A percentile compares a stretch with the other conserved stretches of the same genome.
phyloP scores from a whole-genome alignment of 768 basidiomycete genomes.

The Chalciporus piperatus region DNA sequence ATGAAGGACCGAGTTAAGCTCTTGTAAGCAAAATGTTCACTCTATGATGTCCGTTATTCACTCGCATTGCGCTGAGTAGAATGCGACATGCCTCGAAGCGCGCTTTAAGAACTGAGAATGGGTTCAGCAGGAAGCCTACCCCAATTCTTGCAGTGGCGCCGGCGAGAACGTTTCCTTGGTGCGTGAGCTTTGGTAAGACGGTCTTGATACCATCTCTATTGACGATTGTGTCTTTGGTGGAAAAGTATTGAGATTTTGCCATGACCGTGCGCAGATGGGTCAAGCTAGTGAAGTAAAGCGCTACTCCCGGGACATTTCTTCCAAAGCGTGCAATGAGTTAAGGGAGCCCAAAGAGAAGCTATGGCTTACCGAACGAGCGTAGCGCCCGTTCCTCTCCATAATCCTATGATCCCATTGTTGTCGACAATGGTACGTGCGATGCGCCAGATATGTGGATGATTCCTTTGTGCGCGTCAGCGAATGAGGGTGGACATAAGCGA shows the following conservation, averaged over 20 bases:
- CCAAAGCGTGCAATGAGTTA: not conserved
- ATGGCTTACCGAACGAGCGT: constrained; percentile 63
- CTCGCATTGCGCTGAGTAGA: not conserved
- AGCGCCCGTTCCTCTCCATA: constrained; percentile 88
- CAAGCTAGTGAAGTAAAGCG: constrained; percentile 85
- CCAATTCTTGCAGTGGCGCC: constrained; percentile 79
- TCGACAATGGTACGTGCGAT: constrained; percentile 57
- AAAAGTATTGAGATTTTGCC: constrained; percentile 71
- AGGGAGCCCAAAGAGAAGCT: not conserved
- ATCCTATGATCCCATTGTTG: constrained; percentile 61
- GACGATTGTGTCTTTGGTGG: constrained; percentile 28
- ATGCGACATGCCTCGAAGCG: constrained; percentile 74
- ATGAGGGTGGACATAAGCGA: not conserved
- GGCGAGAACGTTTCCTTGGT: constrained; percentile 78
- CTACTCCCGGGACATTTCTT: constrained; percentile 92
- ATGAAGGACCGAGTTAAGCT: constrained; percentile 57
- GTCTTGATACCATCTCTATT: constrained; percentile 36
- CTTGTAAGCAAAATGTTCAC: constrained; percentile 71
- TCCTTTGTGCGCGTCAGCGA: constrained; percentile 21
- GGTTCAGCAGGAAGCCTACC: constrained; percentile 85
- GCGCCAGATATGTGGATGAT: constrained; percentile 42
- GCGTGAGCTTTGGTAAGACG: constrained; percentile 67
- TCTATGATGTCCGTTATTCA: constrained; percentile 41
- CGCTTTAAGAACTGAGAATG: constrained; percentile 88
- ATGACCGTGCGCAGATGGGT: constrained; percentile 78